A percentile compares a stretch with the other conserved stretches of the same genome.
Evolutionary conservation across 345 rosid species (phyloP).

Genomic region (Populus deltoides): DNA sequence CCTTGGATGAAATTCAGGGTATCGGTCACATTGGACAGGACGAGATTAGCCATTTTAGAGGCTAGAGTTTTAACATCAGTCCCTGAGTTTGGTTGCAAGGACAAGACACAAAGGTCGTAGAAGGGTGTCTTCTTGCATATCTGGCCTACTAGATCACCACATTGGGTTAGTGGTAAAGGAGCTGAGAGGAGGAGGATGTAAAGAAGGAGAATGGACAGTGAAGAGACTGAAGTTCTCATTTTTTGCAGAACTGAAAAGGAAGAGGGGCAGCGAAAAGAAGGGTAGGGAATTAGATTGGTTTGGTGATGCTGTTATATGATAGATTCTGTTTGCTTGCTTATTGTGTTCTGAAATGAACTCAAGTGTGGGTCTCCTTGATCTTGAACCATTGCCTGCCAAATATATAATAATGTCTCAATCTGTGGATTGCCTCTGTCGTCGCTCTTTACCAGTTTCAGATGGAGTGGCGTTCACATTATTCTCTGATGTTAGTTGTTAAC

Average conservation of each 20-base stretch:
- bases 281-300: not conserved
- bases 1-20: constrained; percentile 47
- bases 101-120: constrained; percentile 49
- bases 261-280: not conserved
- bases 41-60: constrained; percentile 34
- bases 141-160: constrained; percentile 41
- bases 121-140: constrained; percentile 81
- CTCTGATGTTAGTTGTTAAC: not conserved
- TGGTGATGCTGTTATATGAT: not conserved
- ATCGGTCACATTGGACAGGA: constrained; percentile 56
- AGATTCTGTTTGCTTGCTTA: not conserved
- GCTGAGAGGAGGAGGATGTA: constrained; percentile 13
- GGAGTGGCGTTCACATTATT: not conserved
- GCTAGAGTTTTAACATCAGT: constrained; percentile 49
- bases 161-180: constrained; percentile 6
- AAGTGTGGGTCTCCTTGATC: no score
- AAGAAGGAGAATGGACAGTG: constrained; percentile 8
- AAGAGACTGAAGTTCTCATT: constrained; percentile 24
- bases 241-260: not conserved
- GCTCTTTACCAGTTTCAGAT: not conserved
- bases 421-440: constrained; percentile 9
- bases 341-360: no score
- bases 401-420: not conserved
- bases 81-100: constrained; percentile 35
- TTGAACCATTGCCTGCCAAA: no score